Percentiles rank a stretch among this genome's conserved stretches.
Conservation (phyloP, 202 grass and related monocot genomes). For the Panicum hallii region DNA sequence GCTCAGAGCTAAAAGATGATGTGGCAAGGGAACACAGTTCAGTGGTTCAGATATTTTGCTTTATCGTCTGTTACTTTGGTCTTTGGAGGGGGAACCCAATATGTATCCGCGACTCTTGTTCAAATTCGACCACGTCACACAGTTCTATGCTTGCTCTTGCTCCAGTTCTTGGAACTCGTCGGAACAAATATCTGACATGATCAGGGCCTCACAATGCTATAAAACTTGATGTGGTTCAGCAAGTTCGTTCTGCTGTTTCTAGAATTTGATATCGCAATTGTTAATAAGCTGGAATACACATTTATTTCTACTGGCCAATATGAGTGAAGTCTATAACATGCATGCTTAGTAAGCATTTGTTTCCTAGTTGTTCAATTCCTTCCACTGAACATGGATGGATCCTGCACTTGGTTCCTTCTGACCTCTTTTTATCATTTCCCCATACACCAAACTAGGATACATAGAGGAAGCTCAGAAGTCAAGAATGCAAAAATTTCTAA, state of each 20-base stretch:
- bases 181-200: background rate
- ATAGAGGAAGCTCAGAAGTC: background rate
- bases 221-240: conserved; percentile 16
- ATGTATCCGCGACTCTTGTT: background rate
- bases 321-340: conserved; percentile 5
- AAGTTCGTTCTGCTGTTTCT: conserved; percentile 13
- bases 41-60: background rate
- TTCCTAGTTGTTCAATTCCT: background rate
- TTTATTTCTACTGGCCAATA: background rate
- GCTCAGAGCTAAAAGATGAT: conserved; percentile 15
- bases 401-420: conserved; percentile 8
- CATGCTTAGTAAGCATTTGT: background rate
- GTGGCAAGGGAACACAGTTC: background rate
- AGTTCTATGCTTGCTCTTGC: background rate
- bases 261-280: background rate
- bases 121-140: background rate
- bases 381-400: conserved; percentile 1
- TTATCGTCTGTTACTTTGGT: background rate
- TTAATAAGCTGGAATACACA: background rate
- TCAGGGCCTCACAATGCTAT: background rate
- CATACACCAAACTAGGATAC: background rate
- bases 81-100: background rate
- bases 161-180: conserved; percentile 1
- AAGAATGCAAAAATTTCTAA: background rate
- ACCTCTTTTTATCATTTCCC: background rate